phyloP scores from a whole-genome alignment of 257 asterid species.

The Dorcoceras hygrometricum region DNA sequence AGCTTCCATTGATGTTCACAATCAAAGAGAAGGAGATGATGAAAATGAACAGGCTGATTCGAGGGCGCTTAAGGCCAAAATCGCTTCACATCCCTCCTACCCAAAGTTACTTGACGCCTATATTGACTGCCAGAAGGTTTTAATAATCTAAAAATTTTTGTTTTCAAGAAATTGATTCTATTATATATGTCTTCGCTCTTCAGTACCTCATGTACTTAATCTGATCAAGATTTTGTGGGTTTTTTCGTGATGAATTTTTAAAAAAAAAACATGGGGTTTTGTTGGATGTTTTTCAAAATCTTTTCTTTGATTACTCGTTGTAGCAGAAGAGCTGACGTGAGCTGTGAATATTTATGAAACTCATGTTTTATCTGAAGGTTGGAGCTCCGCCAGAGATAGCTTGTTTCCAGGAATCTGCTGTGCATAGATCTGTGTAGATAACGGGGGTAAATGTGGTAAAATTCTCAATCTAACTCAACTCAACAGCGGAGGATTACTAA shows the following conservation, averaged over 20 bases:
- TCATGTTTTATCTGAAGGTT: constrained; percentile 33
- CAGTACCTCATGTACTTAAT: background rate
- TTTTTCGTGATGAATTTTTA: background rate
- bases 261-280: background rate
- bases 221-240: background rate
- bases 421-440: too few species aligned
- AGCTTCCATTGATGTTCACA: constrained; percentile 3
- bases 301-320: background rate
- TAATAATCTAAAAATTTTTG: too few species aligned
- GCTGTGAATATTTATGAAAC: background rate
- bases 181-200: background rate
- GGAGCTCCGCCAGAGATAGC: constrained; percentile 65
- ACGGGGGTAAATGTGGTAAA: too few species aligned
- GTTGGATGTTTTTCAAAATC: background rate
- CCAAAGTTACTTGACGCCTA: constrained; percentile 42
- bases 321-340: background rate
- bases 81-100: constrained; percentile 55
- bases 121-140: constrained; percentile 65
- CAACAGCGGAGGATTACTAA: too few species aligned
- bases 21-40: constrained; percentile 17
- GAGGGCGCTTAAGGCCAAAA: constrained; percentile 37
- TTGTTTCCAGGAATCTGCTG: constrained; percentile 35
- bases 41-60: constrained; percentile 13
- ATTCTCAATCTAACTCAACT: too few species aligned
- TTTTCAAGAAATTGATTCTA: too few species aligned